Percentiles rank a stretch among this genome's conserved stretches.
These are phyloP conservation scores for Cryomyces minteri DNA, from an alignment of 495 filamentous ascomycete species.

Conservation along the genomic window DNA sequence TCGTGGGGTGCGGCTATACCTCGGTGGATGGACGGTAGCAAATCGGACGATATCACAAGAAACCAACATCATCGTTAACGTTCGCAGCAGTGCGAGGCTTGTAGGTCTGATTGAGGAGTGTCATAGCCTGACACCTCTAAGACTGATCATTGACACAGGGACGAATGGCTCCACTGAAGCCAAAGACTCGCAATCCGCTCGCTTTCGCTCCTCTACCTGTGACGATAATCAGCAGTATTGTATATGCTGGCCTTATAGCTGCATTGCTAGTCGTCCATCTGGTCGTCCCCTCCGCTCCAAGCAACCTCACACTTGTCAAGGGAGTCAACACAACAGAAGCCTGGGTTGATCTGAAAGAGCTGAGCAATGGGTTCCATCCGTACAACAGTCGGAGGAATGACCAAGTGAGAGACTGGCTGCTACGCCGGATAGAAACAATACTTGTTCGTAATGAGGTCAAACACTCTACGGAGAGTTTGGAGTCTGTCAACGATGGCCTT, in stretches of 20 bases:
- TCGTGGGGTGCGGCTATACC: too few relatives aligned
- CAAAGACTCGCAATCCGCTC: constrained; percentile 29
- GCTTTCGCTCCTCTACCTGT: constrained; percentile 32
- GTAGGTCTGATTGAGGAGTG: too few relatives aligned
- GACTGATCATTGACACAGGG: too few relatives aligned
- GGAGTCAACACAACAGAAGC: constrained; percentile 67
- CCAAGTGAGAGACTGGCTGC: constrained; percentile 55
- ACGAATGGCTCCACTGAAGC: constrained; percentile 5
- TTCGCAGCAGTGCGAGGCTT: too few relatives aligned
- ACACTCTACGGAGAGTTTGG: constrained; percentile 5
- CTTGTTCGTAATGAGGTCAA: constrained; percentile 32
- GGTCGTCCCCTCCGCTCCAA: constrained; percentile 51
- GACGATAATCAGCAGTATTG: constrained; percentile 16
- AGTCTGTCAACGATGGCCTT: constrained; percentile 1
- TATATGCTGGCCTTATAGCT: constrained; percentile 22
- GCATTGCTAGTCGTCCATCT: constrained; percentile 51
- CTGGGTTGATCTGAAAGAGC: constrained; percentile 61
- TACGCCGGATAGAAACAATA: constrained; percentile 51
- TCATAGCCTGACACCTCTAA: too few relatives aligned
- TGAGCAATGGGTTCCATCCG: constrained; percentile 68
- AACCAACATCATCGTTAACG: too few relatives aligned
- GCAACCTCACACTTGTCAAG: constrained; percentile 27
- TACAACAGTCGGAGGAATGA: constrained; percentile 79
- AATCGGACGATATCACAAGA: too few relatives aligned
- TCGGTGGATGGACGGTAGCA: too few relatives aligned